Percentiles rank a stretch among this genome's conserved stretches.
These are phyloP conservation scores for Mycena galopus DNA, from an alignment of 768 basidiomycete genomes.

Conservation along the genomic window DNA sequence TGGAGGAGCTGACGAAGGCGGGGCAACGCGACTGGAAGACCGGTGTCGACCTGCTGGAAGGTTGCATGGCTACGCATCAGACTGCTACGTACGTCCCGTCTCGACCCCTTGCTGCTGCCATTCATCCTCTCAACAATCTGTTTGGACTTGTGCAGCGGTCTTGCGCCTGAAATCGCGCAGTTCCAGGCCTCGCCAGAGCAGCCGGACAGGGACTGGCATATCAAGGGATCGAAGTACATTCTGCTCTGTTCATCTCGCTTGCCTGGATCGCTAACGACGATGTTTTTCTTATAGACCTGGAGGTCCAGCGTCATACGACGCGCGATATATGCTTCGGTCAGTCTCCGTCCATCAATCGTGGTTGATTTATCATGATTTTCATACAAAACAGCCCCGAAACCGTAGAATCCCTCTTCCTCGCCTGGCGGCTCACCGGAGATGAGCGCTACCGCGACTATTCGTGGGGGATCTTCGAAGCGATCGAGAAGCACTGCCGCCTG, in stretches of 20 bases:
- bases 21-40: constrained; percentile 75
- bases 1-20: constrained; percentile 57
- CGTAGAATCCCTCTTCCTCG: constrained; percentile 81
- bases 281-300: constrained; percentile 38
- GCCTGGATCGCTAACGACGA: background rate
- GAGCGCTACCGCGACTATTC: constrained; percentile 73
- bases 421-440: constrained; percentile 80
- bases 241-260: background rate
- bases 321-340: constrained; percentile 42
- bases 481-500: constrained; percentile 73
- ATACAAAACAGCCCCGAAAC: constrained; percentile 76
- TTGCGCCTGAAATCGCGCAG: constrained; percentile 79
- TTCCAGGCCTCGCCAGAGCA: constrained; percentile 60
- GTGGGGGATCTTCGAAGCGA: constrained; percentile 81
- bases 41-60: constrained; percentile 74
- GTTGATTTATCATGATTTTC: background rate
- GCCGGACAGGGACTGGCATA: constrained; percentile 72
- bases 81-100: constrained; percentile 66
- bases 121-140: background rate
- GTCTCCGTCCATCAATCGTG: background rate
- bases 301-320: constrained; percentile 39
- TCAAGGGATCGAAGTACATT: constrained; percentile 69
- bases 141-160: constrained; percentile 55
- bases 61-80: constrained; percentile 76
- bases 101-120: background rate